phyloP scores from a whole-genome alignment of 1,139 yeast genomes.

The Hemisphaericaspora xylanilytica region DNA sequence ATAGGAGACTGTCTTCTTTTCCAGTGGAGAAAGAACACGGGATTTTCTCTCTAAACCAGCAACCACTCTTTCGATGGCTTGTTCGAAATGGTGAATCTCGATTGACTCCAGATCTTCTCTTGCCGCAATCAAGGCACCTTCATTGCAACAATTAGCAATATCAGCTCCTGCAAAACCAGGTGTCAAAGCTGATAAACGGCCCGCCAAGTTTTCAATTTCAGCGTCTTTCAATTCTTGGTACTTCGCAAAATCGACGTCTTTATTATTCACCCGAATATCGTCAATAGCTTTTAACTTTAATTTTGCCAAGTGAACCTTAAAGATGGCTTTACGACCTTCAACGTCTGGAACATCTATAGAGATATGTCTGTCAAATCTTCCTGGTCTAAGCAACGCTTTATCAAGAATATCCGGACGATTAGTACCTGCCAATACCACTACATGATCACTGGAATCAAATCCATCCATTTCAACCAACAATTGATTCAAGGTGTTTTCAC shows the following conservation, averaged over 20 bases:
- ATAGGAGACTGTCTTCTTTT: constrained; percentile 72
- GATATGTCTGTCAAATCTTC: constrained; percentile 79
- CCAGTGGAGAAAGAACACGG: constrained; percentile 64
- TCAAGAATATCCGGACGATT: constrained; percentile 79
- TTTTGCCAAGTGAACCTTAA: constrained; percentile 64
- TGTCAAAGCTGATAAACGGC: constrained; percentile 72
- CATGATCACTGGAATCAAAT: constrained; percentile 83
- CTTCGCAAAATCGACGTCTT: constrained; percentile 45
- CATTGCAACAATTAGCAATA: constrained; percentile 80
- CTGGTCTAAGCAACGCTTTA: constrained; percentile 76
- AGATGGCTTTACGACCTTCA: constrained; percentile 74
- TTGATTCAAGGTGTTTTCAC: constrained; percentile 95
- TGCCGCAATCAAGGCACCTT: constrained; percentile 81
- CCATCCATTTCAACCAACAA: constrained; percentile 98
- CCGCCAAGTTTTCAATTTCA: constrained; percentile 61
- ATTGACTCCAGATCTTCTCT: constrained; percentile 59
- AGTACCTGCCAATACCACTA: constrained; percentile 85
- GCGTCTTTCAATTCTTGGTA: constrained; percentile 46
- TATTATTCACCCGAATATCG: constrained; percentile 39
- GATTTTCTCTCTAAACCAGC: constrained; percentile 79
- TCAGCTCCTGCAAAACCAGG: constrained; percentile 89
- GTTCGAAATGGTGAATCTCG: constrained; percentile 64
- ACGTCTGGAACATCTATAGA: constrained; percentile 73
- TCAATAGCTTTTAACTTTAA: constrained; percentile 43
- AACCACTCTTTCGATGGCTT: constrained; percentile 77